Evolutionary conservation across 2,329 filamentous ascomycete species (phyloP), one percentile per base, ranked within the genome.

Genomic region (Aspergillus pseudoviridinutans): DNA sequence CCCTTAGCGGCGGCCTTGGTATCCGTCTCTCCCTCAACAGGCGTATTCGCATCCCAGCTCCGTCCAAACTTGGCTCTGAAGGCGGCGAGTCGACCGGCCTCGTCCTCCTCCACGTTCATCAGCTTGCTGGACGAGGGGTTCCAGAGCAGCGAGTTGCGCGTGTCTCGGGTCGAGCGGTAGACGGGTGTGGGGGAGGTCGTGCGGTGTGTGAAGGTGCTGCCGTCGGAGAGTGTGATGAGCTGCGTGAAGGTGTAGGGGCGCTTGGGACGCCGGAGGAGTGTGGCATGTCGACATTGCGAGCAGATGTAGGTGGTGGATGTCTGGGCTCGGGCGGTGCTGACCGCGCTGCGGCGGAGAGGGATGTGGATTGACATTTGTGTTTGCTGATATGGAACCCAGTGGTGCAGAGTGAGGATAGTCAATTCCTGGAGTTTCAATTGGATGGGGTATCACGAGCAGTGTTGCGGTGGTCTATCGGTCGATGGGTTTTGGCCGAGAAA

Each of bases 211-310:
- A 79, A 97, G 59, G 92, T 89, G 69, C 86, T 90, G 66, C 94
- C 94, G 80, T 99, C 94, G 44, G 89, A 91, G 63, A 97, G 88
- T 54, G 92, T 92, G 65, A 99, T 82, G 59, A 99, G 84, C 78
- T 99, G 94, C n/a, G 93, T 97, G 82, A 97, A 97, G 65, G 88
- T 91, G 82, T 97, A 97, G 46, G 94, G 93, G 5, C 92, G 86
- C 70, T 92, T 89, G n/a, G 92, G 92, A 17, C 94, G 91, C 61
- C 84, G 84, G 71, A 97, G 85, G 62, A 96, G 89, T 25, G 90
- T 92, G 53, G 94, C 94, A 72, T 91, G 86, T 59, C 92, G 88
- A 71, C 86, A 81, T 78, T 92, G 89, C 51, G 76, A 77, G 75
- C 74, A 79, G 66, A 78, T 70, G 66, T 75, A 79, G 51, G 76